Base-by-base conservation (phyloP, 768 basidiomycete genomes). In the Suillus brevipes region DNA sequence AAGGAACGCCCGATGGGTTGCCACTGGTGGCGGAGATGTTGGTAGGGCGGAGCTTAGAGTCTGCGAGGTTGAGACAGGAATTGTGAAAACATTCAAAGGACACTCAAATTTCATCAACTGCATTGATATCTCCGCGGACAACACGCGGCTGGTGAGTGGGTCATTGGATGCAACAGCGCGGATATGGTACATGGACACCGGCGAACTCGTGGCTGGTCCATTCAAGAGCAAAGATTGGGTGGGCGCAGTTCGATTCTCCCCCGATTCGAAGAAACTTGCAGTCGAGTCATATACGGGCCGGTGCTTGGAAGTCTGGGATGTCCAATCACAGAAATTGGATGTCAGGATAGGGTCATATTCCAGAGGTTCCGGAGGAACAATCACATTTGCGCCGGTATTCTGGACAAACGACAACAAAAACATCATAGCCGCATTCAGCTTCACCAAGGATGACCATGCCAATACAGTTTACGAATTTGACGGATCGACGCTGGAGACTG, bases 21-120 rank as follows among this genome's bases (percentile, higher is more conserved):
- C 23, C 5, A 47, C 47, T 13, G 47, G 5, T 47, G n/a, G 45
- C n/a, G n/a, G n/a, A n/a, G n/a, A n/a, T n/a, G 2, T 28, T 23
- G n/a, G 5, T 23, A 1, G 1, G 1, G 12, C 3, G 9, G 43
- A 47, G 12, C 23, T 23, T 10, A 47, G 23, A 47, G n/a, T 12
- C 47, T 13, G 47, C 23, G 47, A 47, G 47, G 47, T 47, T 47
- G n/a, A 47, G 47, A 47, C 47, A 0, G 47, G 47, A 12, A 47
- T 6, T 47, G 47, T 47, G n/a, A 47, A 47, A 23, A 47, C n/a
- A 47, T 47, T 47, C 12, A 6, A 47, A 23, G 47, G 47, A 5
- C 47, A 47, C n/a, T 13, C n/a, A 13, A 5, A 0, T 2, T 0
- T 0, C 8, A 45, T 45, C 43, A 9, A 1, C 20, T 45, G 8